Conservation (phyloP, 805 yeast species). For the Metschnikowia colocasiae region DNA sequence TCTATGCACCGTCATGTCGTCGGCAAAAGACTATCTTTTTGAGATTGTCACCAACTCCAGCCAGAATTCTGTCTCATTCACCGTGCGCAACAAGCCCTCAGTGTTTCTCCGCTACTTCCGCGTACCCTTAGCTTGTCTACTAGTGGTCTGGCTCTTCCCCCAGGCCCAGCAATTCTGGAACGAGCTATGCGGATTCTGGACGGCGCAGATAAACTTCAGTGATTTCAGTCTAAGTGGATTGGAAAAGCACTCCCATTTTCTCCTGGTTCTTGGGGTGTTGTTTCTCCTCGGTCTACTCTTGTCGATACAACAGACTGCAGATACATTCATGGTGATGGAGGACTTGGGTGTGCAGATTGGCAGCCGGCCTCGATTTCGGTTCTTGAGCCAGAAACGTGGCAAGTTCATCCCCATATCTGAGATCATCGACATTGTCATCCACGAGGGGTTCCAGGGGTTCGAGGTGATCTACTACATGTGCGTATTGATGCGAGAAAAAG, state of each 20-base stretch:
- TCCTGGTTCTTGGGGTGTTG: conserved; percentile 1
- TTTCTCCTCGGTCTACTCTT: conserved; percentile 16
- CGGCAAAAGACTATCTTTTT: conserved; percentile 28
- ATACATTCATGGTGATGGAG: conserved; percentile 40
- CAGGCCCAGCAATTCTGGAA: not conserved
- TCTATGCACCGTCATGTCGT: conserved; percentile 22
- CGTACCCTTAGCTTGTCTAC: conserved; percentile 15
- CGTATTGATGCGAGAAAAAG: conserved; percentile 43
- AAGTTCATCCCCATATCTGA: conserved; percentile 54
- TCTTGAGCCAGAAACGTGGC: conserved; percentile 18
- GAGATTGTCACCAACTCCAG: conserved; percentile 22
- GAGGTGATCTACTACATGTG: conserved; percentile 63
- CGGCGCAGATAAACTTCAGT: not conserved
- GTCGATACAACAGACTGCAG: conserved; percentile 36
- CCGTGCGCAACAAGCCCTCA: conserved; percentile 16
- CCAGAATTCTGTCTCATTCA: conserved; percentile 16
- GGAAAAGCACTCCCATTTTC: not conserved
- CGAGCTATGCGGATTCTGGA: not conserved
- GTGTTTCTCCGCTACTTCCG: conserved; percentile 15
- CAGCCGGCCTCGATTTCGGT: conserved; percentile 19
- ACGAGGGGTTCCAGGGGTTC: conserved; percentile 70
- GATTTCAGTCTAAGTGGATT: not conserved
- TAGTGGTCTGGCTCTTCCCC: conserved; percentile 7
- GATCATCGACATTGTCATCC: conserved; percentile 63
- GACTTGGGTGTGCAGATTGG: conserved; percentile 47